Conservation (phyloP, 108 stramenopile species). For the Skeletonema tropicum region DNA sequence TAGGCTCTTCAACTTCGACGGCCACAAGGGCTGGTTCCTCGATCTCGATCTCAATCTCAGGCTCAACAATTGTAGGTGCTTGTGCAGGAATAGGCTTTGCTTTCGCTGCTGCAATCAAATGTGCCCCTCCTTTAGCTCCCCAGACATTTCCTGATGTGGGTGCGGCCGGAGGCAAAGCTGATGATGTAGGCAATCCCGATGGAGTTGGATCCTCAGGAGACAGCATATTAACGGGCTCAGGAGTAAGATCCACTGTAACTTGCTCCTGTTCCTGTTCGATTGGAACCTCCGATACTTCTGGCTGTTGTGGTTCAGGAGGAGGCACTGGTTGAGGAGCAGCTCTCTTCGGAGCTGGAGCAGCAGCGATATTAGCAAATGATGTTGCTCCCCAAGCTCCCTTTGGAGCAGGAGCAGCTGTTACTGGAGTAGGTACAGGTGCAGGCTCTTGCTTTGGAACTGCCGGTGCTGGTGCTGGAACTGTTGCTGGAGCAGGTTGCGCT, state of each 20-base stretch:
- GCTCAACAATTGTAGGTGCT: conserved; percentile 15
- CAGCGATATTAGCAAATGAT: conserved; percentile 27
- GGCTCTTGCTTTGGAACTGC: conserved; percentile 36
- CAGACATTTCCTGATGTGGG: conserved; percentile 77
- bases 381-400: conserved; percentile 75
- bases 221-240: conserved; percentile 15
- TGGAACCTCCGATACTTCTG: conserved; percentile 20
- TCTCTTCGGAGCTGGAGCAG: conserved; percentile 11
- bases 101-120: conserved; percentile 80
- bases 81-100: conserved; percentile 53
- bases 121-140: conserved; percentile 88
- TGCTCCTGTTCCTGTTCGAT: conserved; percentile 23
- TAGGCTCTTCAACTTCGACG: conserved; percentile 7
- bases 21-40: conserved; percentile 24
- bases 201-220: conserved; percentile 60
- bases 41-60: background rate
- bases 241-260: conserved; percentile 49
- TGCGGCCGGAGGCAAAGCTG: conserved; percentile 35
- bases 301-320: conserved; percentile 8
- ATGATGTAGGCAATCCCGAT: conserved; percentile 40
- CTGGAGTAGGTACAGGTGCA: conserved; percentile 51
- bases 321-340: conserved; percentile 30
- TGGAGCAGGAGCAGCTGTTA: conserved; percentile 48
- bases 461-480: conserved; percentile 11
- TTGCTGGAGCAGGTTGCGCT: background rate